Conservation (phyloP, 495 filamentous ascomycete species). For the Chaetomium tenue region DNA sequence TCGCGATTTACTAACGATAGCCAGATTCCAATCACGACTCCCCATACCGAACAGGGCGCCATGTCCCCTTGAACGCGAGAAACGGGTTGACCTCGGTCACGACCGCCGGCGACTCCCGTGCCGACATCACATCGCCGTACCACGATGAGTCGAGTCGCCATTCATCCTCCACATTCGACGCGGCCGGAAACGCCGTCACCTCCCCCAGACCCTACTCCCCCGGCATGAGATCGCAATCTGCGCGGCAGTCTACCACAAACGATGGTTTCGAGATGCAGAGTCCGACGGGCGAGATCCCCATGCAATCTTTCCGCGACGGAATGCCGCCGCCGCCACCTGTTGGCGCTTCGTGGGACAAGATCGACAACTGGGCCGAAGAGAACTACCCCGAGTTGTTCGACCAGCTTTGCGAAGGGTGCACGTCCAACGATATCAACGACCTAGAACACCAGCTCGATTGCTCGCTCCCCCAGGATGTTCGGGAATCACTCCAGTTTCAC, state of each 20-base stretch:
- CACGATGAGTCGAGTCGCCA: conserved; percentile 61
- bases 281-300: conserved; percentile 78
- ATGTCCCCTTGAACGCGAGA: conserved; percentile 70
- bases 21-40: conserved; percentile 83
- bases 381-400: conserved; percentile 94
- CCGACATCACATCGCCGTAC: conserved; percentile 71
- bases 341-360: conserved; percentile 84
- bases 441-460: conserved; percentile 95
- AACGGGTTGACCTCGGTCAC: conserved; percentile 74
- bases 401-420: conserved; percentile 86
- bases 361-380: conserved; percentile 89
- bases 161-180: conserved; percentile 53
- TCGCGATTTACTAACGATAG: conserved; percentile 40
- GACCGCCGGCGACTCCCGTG: conserved; percentile 72
- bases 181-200: conserved; percentile 55
- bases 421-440: conserved; percentile 93
- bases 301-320: conserved; percentile 94
- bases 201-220: conserved; percentile 79
- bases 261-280: conserved; percentile 66
- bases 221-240: conserved; percentile 73
- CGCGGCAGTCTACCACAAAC: conserved; percentile 57
- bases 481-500: conserved; percentile 85
- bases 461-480: conserved; percentile 87
- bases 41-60: conserved; percentile 76
- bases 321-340: conserved; percentile 86